These are phyloP conservation scores for Skeletonema potamos DNA, from an alignment of 108 stramenopile genomes.

Conservation along the genomic window DNA sequence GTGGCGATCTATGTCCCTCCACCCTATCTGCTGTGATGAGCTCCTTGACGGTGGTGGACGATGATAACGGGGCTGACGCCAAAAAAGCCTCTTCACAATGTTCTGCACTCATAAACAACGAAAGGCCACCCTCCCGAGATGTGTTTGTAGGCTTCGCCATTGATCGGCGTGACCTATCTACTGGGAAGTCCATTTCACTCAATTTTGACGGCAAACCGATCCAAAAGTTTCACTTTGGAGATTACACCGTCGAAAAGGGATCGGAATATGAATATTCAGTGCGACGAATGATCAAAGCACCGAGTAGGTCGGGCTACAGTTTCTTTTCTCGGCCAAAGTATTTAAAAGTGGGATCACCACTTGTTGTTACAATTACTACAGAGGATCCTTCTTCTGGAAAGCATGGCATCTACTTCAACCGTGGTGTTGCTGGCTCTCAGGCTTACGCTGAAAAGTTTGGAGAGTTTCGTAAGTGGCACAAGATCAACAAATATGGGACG, in stretches of 20 bases:
- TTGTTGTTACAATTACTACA: constrained; percentile 19
- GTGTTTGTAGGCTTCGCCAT: constrained; percentile 34
- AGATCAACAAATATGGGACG: constrained; percentile 10
- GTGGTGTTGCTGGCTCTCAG: constrained; percentile 35
- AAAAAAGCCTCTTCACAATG: not conserved
- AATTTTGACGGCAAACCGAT: constrained; percentile 32
- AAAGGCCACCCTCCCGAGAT: not conserved
- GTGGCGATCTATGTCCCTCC: not conserved
- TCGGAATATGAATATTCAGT: constrained; percentile 30
- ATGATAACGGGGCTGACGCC: not conserved
- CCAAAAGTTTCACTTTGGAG: constrained; percentile 39
- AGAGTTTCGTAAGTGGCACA: constrained; percentile 27
- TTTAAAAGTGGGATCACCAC: constrained; percentile 13
- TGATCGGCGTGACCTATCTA: constrained; percentile 15
- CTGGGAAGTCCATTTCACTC: constrained; percentile 17
- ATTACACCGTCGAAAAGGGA: constrained; percentile 28
- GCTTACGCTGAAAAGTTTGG: constrained; percentile 33
- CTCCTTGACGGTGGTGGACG: not conserved
- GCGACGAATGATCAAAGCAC: constrained; percentile 20
- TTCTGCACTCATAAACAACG: not conserved
- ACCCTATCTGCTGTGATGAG: constrained; percentile 1
- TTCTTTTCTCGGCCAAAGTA: constrained; percentile 1
- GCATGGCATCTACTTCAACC: constrained; percentile 45
- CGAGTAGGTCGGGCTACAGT: not conserved
- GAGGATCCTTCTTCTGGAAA: constrained; percentile 25